Conservation (phyloP, 768 basidiomycete species). For the Tephrocybe rancida region DNA sequence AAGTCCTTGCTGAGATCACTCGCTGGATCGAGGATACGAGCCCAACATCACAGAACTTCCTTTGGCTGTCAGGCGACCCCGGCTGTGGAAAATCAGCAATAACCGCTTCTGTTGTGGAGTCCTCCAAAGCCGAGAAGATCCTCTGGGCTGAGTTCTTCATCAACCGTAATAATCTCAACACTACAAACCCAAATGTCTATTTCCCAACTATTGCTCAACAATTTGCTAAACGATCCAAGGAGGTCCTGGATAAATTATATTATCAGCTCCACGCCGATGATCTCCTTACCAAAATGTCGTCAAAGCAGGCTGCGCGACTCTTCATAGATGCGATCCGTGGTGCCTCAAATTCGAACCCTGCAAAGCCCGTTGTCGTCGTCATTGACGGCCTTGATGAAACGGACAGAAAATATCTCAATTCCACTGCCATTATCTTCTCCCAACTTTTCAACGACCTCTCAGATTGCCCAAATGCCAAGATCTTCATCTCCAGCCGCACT, state of each 20-base stretch:
- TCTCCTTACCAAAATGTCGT: constrained; percentile 8
- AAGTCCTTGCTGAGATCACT: constrained; percentile 11
- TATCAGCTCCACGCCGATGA: constrained; percentile 5
- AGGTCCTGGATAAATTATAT: not conserved
- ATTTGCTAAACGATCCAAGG: constrained; percentile 4
- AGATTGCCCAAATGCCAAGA: constrained; percentile 6
- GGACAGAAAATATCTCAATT: constrained; percentile 2
- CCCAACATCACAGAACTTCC: constrained; percentile 7
- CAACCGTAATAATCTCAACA: constrained; percentile 15
- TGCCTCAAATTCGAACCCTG: constrained; percentile 4
- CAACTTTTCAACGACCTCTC: constrained; percentile 2
- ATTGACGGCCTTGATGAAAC: constrained; percentile 22
- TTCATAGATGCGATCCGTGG: constrained; percentile 12
- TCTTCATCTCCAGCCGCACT: constrained; percentile 17
- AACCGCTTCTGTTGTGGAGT: constrained; percentile 15
- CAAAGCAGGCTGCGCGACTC: constrained; percentile 10
- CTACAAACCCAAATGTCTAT: constrained; percentile 15
- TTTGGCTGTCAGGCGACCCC: constrained; percentile 21
- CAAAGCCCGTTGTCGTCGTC: constrained; percentile 16
- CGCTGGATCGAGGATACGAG: constrained; percentile 12
- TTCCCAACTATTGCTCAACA: constrained; percentile 21
- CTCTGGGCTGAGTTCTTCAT: constrained; percentile 20
- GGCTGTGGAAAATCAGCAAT: constrained; percentile 19
- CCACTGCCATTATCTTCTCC: constrained; percentile 12
- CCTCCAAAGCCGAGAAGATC: constrained; percentile 6